phyloP scores from a whole-genome alignment of 768 basidiomycete species.

The Hebeloma cylindrosporum region DNA sequence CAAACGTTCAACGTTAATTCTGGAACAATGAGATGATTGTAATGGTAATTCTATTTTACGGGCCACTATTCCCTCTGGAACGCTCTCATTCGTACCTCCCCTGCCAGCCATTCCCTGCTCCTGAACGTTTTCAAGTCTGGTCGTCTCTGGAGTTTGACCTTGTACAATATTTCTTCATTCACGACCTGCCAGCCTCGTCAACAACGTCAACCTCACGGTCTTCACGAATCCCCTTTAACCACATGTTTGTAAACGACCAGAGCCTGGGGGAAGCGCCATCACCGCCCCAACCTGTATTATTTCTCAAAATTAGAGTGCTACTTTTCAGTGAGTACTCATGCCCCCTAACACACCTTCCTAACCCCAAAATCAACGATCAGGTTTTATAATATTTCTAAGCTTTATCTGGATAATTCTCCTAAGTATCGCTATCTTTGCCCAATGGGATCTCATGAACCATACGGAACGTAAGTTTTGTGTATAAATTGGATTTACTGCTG shows the following conservation, averaged over 20 bases:
- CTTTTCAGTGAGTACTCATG: constrained; percentile 3
- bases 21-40: neutral
- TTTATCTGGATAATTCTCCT: constrained; percentile 30
- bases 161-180: too few species aligned
- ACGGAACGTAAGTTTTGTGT: constrained; percentile 24
- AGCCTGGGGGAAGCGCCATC: too few species aligned
- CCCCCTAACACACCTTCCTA: neutral
- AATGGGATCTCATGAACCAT: constrained; percentile 27
- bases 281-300: constrained; percentile 3
- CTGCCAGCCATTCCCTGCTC: constrained; percentile 2
- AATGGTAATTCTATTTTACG: neutral
- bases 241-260: neutral
- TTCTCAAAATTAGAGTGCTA: constrained; percentile 3
- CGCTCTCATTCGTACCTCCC: neutral
- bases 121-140: too few species aligned
- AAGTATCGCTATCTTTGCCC: constrained; percentile 25
- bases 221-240: too few species aligned
- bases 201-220: too few species aligned
- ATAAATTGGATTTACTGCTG: neutral
- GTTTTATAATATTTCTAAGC: constrained; percentile 23
- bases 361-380: constrained; percentile 10
- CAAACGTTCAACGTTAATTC: too few species aligned
- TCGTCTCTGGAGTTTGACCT: too few species aligned
- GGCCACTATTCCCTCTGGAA: too few species aligned
- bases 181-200: too few species aligned